A percentile compares a stretch with the other conserved stretches of the same genome.
Evolutionary conservation across 2,329 filamentous ascomycete genomes (phyloP).

Genomic region (Calonectria pteridis): DNA sequence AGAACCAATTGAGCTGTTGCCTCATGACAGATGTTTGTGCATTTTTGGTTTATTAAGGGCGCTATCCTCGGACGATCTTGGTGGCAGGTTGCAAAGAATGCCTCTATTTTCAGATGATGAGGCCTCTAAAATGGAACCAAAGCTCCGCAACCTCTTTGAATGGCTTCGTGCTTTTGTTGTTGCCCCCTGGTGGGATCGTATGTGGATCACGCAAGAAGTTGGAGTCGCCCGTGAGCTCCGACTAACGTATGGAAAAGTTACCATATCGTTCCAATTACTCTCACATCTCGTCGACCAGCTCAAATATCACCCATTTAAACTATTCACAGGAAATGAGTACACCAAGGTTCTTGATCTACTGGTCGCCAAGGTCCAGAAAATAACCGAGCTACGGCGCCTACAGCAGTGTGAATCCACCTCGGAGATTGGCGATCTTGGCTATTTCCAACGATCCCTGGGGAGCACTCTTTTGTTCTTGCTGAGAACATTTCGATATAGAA

Average conservation of each 20-base stretch:
- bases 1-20: not conserved
- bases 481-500: slow-evolving; percentile 31
- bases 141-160: slow-evolving; percentile 32
- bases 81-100: slow-evolving; percentile 8
- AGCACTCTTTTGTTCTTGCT: slow-evolving; percentile 36
- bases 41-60: slow-evolving; percentile 27
- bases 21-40: slow-evolving; percentile 28
- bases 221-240: slow-evolving; percentile 32
- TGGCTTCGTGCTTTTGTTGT: slow-evolving; percentile 34
- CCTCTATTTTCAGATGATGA: slow-evolving; percentile 13
- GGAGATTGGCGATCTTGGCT: slow-evolving; percentile 20
- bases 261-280: slow-evolving; percentile 25
- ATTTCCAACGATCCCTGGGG: slow-evolving; percentile 31
- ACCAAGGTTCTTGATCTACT: slow-evolving; percentile 30
- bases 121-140: slow-evolving; percentile 14
- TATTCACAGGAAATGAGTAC: slow-evolving; percentile 12
- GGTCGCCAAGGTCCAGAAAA: slow-evolving; percentile 23
- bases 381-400: slow-evolving; percentile 29
- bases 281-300: slow-evolving; percentile 2
- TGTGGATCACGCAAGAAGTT: slow-evolving; percentile 39
- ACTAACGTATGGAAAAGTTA: slow-evolving; percentile 30
- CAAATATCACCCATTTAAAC: not conserved
- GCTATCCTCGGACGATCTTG: slow-evolving; percentile 12
- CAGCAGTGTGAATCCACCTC: slow-evolving; percentile 21
- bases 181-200: slow-evolving; percentile 39